Evolutionary conservation across 2,329 filamentous ascomycete species (phyloP), one percentile per base, ranked within the genome.

Genomic region (Fusarium cyanostomum): DNA sequence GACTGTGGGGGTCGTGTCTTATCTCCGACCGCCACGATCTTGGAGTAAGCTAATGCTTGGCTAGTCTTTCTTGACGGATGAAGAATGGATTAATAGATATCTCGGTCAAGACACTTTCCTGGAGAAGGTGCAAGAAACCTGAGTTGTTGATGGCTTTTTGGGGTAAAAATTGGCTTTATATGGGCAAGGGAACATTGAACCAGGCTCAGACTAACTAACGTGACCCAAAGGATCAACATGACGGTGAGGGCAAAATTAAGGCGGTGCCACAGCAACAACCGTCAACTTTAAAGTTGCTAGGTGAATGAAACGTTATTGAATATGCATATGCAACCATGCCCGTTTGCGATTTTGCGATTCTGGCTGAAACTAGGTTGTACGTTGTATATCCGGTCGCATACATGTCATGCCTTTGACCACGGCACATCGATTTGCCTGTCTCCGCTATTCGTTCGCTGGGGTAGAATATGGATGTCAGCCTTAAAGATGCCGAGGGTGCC

Each of bases 201-300:
- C 51, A 45, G 43, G 44, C 43, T 55, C 30, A 18, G 58, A 15
- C 56, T 56, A 37, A 30, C 33, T 39, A 34, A 39, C 46, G 34
- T 39, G 24, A 45, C n/a, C n/a, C 33, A 61, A 11, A 21, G 30
- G 30, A 44, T 66, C 57, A 46, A 51, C 56, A 30, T n/a, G 35
- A 45, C 33, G 46, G 38, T 44, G 26, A 26, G 54, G 60, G 51
- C 38, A 45, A 28, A 49, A 49, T 51, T 59, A 43, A 38, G 44
- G 42, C 21, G 57, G 58, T 66, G 53, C 62, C 48, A 30, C 54
- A 58, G 62, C 62, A 65, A 65, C 62, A 26, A 43, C 21, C 18
- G 21, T 45, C 24, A 21, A 51, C 38, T 21, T 57, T 42, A 48
- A 57, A 21, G 21, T 21, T 21, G 21, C 21, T 6, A 21, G 6